Evolutionary conservation across 208 protist species (phyloP).

Genomic region (Trypanosoma lewisi): DNA sequence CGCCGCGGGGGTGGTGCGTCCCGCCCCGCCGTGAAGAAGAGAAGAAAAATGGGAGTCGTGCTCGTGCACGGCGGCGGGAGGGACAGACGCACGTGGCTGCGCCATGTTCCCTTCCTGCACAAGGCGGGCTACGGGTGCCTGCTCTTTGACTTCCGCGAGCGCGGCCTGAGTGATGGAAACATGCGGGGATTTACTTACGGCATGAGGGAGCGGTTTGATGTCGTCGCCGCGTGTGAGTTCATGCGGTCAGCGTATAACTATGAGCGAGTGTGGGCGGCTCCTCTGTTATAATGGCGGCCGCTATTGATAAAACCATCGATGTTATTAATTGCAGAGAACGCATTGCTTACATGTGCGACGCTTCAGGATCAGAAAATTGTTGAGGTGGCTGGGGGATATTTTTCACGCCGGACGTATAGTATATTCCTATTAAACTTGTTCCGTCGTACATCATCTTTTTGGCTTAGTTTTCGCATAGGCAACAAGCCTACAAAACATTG

Average conservation of each 20-base stretch:
- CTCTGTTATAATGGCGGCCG: conserved; percentile 89
- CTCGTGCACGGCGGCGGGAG: conserved; percentile 90
- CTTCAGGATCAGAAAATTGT: conserved; percentile 82
- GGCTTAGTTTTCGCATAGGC: conserved; percentile 84
- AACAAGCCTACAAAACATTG: conserved; percentile 83
- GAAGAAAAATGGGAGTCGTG: conserved; percentile 66
- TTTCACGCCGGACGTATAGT: conserved; percentile 56
- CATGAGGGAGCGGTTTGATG: conserved; percentile 88
- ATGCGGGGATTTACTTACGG: conserved; percentile 87
- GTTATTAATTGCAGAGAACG: conserved; percentile 89
- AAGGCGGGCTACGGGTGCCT: conserved; percentile 78
- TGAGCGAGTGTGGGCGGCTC: conserved; percentile 79
- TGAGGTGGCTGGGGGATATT: conserved; percentile 69
- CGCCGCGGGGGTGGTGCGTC: conserved; percentile 85
- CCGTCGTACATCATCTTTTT: conserved; percentile 57
- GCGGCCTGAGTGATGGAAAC: conserved; percentile 81
- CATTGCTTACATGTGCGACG: conserved; percentile 76
- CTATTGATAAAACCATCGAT: conserved; percentile 84
- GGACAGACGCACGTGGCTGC: conserved; percentile 86
- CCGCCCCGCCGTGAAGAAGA: conserved; percentile 30
- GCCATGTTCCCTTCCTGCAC: conserved; percentile 86
- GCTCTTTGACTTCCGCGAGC: conserved; percentile 91
- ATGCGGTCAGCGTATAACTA: conserved; percentile 69
- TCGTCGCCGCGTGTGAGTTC: conserved; percentile 72
- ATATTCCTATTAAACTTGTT: conserved; percentile 67